A percentile compares a stretch with the other conserved stretches of the same genome.
Evolutionary conservation across 495 filamentous ascomycete genomes (phyloP).

Genomic region (Podospora anserina): DNA sequence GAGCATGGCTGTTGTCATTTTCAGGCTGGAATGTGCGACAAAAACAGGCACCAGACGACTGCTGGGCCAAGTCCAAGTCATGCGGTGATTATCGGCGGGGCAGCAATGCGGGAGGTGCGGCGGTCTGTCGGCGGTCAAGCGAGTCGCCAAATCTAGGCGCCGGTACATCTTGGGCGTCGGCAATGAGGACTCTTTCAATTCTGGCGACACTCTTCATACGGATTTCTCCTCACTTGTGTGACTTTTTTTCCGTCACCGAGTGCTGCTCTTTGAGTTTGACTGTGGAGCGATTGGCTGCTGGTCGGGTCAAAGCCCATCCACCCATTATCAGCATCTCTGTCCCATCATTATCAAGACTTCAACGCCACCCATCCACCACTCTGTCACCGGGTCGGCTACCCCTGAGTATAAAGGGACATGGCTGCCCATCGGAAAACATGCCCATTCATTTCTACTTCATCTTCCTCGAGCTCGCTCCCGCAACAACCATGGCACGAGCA

Average conservation of each 20-base stretch:
- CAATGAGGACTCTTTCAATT: not conserved
- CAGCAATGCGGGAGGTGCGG: slow-evolving; percentile 24
- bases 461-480: not conserved
- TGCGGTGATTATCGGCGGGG: slow-evolving; percentile 24
- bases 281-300: not conserved
- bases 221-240: too few species aligned
- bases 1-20: not conserved
- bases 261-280: not conserved
- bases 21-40: slow-evolving; percentile 4
- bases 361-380: not conserved
- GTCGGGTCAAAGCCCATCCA: too few species aligned
- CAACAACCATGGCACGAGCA: not conserved
- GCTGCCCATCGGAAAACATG: not conserved
- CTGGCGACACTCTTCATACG: too few species aligned
- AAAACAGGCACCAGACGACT: not conserved
- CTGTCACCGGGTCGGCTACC: not conserved
- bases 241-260: too few species aligned
- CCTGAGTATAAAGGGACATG: not conserved
- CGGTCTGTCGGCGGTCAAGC: slow-evolving; percentile 23
- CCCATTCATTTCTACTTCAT: not conserved
- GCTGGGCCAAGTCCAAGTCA: slow-evolving; percentile 14
- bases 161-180: not conserved
- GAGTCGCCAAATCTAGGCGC: slow-evolving; percentile 9
- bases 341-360: not conserved
- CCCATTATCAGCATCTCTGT: not conserved